These are phyloP conservation scores for Coleophoma crateriformis DNA, from an alignment of 2,329 filamentous ascomycete genomes.

Conservation along the genomic window DNA sequence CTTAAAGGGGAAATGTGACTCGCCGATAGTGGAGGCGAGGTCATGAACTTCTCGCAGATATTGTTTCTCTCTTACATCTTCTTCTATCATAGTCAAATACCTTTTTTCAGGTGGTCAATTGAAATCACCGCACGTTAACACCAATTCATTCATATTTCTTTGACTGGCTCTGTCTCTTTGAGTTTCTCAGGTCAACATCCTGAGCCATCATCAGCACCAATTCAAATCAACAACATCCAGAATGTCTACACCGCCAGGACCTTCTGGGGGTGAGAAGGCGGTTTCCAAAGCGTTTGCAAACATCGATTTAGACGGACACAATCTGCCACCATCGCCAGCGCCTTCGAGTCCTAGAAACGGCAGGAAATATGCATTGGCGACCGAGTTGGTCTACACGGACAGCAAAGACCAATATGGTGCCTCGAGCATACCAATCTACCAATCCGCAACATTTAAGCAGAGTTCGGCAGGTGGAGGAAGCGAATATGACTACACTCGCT, in stretches of 20 bases:
- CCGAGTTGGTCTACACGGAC: constrained; percentile 94
- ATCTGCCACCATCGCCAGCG: constrained; percentile 85
- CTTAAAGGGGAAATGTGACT: not conserved
- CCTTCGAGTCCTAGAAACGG: constrained; percentile 85
- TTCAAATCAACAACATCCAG: constrained; percentile 1
- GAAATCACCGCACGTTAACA: constrained; percentile 5
- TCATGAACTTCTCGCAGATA: not conserved
- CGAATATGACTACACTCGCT: constrained; percentile 98
- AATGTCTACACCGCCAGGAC: constrained; percentile 27
- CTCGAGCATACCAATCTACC: constrained; percentile 95
- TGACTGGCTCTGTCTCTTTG: too few species aligned
- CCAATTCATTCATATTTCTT: not conserved
- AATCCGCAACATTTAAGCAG: constrained; percentile 98
- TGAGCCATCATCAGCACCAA: too few species aligned
- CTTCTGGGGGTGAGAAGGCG: constrained; percentile 14
- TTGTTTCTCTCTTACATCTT: not conserved
- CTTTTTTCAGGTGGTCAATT: constrained; percentile 3
- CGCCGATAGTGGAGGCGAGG: not conserved
- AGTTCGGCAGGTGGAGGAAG: constrained; percentile 68
- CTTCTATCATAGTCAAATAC: too few species aligned
- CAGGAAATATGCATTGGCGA: constrained; percentile 87
- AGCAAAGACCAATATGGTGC: constrained; percentile 95
- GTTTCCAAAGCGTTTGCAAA: constrained; percentile 30
- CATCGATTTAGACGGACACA: constrained; percentile 76
- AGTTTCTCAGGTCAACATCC: too few species aligned